Evolutionary conservation across 805 yeast species (phyloP).

Genomic region (Naumovozyma castellii): DNA sequence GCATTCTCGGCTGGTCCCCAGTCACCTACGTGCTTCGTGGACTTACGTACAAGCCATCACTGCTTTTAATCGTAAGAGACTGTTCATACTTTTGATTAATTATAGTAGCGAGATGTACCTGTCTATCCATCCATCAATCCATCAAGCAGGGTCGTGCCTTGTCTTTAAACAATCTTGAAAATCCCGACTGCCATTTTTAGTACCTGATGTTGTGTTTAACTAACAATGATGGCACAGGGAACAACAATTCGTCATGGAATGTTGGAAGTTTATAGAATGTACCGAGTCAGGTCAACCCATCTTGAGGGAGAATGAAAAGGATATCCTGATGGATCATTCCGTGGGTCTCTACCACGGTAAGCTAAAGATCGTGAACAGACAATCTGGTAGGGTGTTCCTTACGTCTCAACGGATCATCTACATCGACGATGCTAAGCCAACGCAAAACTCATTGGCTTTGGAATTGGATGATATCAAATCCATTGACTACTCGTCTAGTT

Average conservation of each 20-base stretch:
- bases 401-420: constrained; percentile 68
- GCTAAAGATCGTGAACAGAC: constrained; percentile 51
- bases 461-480: constrained; percentile 35
- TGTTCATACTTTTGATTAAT: too few relatives aligned
- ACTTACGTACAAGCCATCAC: too few relatives aligned
- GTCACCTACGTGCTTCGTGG: too few relatives aligned
- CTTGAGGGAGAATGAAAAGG: constrained; percentile 39
- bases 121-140: too few relatives aligned
- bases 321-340: constrained; percentile 41
- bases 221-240: background rate
- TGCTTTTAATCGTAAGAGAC: too few relatives aligned
- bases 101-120: too few relatives aligned
- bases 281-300: constrained; percentile 34
- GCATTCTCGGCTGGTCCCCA: too few relatives aligned
- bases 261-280: constrained; percentile 32
- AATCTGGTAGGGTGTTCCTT: constrained; percentile 68
- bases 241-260: constrained; percentile 11
- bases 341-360: constrained; percentile 78
- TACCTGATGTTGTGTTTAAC: too few relatives aligned
- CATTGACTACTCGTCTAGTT: constrained; percentile 41
- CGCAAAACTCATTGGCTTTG: constrained; percentile 38
- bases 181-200: too few relatives aligned
- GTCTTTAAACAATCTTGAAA: too few relatives aligned
- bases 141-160: too few relatives aligned
- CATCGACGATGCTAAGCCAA: constrained; percentile 44